Conservation (phyloP, 176 grass and related monocot genomes). For the Raddia guianensis region DNA sequence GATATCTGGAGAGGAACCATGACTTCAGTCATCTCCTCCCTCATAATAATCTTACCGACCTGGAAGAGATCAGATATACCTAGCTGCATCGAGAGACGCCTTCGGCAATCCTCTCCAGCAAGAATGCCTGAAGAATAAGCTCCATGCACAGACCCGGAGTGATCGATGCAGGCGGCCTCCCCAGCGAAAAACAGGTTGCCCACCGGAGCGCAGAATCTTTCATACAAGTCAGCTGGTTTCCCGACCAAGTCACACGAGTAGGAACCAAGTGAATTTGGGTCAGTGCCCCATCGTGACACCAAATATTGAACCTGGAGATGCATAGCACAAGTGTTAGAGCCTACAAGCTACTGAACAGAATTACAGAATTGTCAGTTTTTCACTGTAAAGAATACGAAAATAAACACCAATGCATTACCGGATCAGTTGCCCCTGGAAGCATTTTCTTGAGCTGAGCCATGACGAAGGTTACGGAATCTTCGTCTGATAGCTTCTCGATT, state of each 20-base stretch:
- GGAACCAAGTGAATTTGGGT: slow-evolving; percentile 76
- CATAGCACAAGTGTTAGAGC: slow-evolving; percentile 3
- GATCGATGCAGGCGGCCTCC: slow-evolving; percentile 84
- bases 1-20: slow-evolving; percentile 96
- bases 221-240: slow-evolving; percentile 92
- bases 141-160: slow-evolving; percentile 93
- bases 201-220: slow-evolving; percentile 87
- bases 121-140: slow-evolving; percentile 84
- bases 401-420: slow-evolving; percentile 44
- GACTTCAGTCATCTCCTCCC: slow-evolving; percentile 78
- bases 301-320: slow-evolving; percentile 74
- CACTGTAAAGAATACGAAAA: not conserved
- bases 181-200: slow-evolving; percentile 95
- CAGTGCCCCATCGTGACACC: slow-evolving; percentile 89
- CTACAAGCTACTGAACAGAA: not conserved
- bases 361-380: not conserved
- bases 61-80: slow-evolving; percentile 73
- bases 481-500: slow-evolving; percentile 85
- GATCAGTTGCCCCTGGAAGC: slow-evolving; percentile 75
- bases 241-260: slow-evolving; percentile 95
- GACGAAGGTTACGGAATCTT: slow-evolving; percentile 74
- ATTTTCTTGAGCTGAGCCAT: slow-evolving; percentile 88
- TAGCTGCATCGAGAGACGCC: slow-evolving; percentile 61
- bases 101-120: slow-evolving; percentile 79
- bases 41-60: slow-evolving; percentile 57